Evolutionary conservation across 1,139 yeast species (phyloP).

Genomic region (Yamadazyma aaseri): DNA sequence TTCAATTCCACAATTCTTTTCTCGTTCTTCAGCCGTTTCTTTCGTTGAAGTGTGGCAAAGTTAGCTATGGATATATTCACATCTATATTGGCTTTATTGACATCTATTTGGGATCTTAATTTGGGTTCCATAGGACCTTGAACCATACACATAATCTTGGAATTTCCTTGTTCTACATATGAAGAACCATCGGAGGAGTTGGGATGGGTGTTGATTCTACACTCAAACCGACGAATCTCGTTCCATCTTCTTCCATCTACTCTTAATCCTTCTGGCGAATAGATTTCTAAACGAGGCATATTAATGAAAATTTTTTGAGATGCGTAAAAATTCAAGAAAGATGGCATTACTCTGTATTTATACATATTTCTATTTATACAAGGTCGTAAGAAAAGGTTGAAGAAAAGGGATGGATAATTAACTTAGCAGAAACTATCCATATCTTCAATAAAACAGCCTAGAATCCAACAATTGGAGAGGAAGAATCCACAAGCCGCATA

Average conservation of each 20-base stretch:
- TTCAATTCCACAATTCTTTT: constrained; percentile 75
- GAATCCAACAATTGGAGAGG: constrained; percentile 60
- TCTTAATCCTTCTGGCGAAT: constrained; percentile 91
- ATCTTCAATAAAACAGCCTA: constrained; percentile 58
- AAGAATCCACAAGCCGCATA: constrained; percentile 66
- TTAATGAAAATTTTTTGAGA: constrained; percentile 1
- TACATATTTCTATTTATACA: neutral
- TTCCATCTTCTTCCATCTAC: constrained; percentile 95
- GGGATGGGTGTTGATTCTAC: constrained; percentile 85
- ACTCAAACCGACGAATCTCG: constrained; percentile 78
- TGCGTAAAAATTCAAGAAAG: too few species aligned
- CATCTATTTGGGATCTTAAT: constrained; percentile 45
- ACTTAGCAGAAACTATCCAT: constrained; percentile 9
- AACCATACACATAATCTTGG: constrained; percentile 82
- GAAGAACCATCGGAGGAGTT: constrained; percentile 90
- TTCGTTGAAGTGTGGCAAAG: constrained; percentile 76
- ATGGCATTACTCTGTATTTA: too few species aligned
- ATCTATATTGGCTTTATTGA: constrained; percentile 53
- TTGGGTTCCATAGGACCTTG: constrained; percentile 89
- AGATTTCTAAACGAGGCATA: constrained; percentile 73
- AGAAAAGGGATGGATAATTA: neutral
- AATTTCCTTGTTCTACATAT: constrained; percentile 87
- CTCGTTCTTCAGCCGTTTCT: constrained; percentile 62
- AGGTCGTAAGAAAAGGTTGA: neutral
- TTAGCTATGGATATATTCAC: constrained; percentile 74